phyloP scores from a whole-genome alignment of 2,329 filamentous ascomycete species.

The Bipolaris cookei region DNA sequence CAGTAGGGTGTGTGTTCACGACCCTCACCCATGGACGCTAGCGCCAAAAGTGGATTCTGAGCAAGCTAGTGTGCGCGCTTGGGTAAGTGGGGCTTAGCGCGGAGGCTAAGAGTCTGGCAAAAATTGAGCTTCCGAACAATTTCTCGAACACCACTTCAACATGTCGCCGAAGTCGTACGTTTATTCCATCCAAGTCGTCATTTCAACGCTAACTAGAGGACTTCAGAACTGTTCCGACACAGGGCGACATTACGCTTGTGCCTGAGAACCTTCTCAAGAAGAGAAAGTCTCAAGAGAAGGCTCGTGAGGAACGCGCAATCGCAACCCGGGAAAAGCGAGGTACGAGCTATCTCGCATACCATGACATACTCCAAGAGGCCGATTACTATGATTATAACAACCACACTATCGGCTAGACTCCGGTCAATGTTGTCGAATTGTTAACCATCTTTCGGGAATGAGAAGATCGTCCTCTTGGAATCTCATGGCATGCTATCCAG shows the following conservation, averaged over 20 bases:
- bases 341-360: conserved; percentile 59
- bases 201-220: conserved; percentile 33
- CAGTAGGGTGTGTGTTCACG: background rate
- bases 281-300: conserved; percentile 99
- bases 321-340: conserved; percentile 88
- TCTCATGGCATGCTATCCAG: conserved; percentile 23
- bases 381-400: conserved; percentile 83
- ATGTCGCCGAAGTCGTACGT: conserved; percentile 65
- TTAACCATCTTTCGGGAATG: conserved; percentile 99
- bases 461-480: conserved; percentile 53
- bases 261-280: conserved; percentile 99
- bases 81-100: conserved; percentile 9
- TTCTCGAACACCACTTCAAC: conserved; percentile 54
- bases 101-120: conserved; percentile 17
- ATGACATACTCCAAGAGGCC: conserved; percentile 30
- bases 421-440: conserved; percentile 96
- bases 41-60: background rate
- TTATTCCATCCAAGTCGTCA: conserved; percentile 57
- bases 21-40: background rate
- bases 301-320: conserved; percentile 83
- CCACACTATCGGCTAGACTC: conserved; percentile 87
- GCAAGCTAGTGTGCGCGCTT: conserved; percentile 3
- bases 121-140: conserved; percentile 44
- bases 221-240: conserved; percentile 84
- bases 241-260: conserved; percentile 88